A percentile compares a stretch with the other conserved stretches of the same genome.
Conservation (phyloP, 2,329 filamentous ascomycete species). For the Lachnellula subtilissima region DNA sequence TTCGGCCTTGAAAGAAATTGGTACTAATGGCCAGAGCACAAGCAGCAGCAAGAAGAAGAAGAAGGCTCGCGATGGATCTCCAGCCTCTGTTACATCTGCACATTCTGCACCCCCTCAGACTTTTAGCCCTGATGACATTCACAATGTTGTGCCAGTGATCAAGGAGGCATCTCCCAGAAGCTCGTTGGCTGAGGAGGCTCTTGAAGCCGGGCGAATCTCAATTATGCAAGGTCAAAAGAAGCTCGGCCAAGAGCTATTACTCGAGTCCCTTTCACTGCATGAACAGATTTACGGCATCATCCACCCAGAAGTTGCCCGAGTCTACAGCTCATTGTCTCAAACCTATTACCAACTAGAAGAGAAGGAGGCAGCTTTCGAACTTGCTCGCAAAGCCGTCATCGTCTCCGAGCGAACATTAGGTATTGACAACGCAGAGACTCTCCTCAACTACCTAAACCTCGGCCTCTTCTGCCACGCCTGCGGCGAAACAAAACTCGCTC, state of each 20-base stretch:
- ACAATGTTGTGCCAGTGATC: constrained; percentile 89
- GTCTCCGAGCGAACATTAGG: constrained; percentile 92
- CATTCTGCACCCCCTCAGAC: constrained; percentile 48
- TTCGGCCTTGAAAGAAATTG: constrained; percentile 40
- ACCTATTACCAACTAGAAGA: constrained; percentile 97
- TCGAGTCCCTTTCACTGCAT: constrained; percentile 94
- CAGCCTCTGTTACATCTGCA: constrained; percentile 35
- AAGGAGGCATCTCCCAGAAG: constrained; percentile 94
- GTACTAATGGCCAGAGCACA: constrained; percentile 25
- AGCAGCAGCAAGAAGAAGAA: constrained; percentile 53
- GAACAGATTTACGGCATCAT: constrained; percentile 98
- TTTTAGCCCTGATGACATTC: constrained; percentile 78
- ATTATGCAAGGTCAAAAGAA: constrained; percentile 93
- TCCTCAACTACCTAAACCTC: constrained; percentile 93
- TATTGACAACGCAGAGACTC: constrained; percentile 87
- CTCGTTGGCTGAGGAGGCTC: constrained; percentile 85
- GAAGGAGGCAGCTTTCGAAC: constrained; percentile 90
- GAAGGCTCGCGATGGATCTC: constrained; percentile 52
- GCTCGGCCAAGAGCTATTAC: constrained; percentile 86
- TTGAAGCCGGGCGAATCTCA: constrained; percentile 95
- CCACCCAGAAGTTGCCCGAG: constrained; percentile 90
- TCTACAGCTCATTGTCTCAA: constrained; percentile 93
- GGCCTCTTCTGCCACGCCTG: constrained; percentile 89
- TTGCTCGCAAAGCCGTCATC: constrained; percentile 93
- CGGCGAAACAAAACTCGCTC: constrained; percentile 82